A percentile compares a stretch with the other conserved stretches of the same genome.
phyloP scores from a whole-genome alignment of 1,284 basidiomycete genomes.

The Cronartium quercuum region DNA sequence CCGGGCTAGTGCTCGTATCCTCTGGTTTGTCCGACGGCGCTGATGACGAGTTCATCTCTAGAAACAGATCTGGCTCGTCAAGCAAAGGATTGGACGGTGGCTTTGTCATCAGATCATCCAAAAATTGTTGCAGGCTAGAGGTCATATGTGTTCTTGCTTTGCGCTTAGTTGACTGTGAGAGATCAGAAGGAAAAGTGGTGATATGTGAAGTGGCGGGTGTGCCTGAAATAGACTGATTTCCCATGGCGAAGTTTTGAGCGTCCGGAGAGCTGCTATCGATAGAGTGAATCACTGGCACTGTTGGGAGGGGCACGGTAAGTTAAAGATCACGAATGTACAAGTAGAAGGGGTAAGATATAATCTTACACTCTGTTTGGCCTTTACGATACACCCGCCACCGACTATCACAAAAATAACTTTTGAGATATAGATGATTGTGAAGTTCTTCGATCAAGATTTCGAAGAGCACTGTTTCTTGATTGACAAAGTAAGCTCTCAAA shows the following conservation, averaged over 20 bases:
- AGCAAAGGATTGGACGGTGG: slow-evolving; percentile 69
- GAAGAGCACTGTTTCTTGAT: slow-evolving; percentile 79
- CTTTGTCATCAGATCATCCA: slow-evolving; percentile 64
- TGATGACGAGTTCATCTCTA: slow-evolving; percentile 36
- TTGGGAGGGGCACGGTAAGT: slow-evolving; percentile 8
- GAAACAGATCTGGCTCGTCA: slow-evolving; percentile 54
- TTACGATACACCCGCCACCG: slow-evolving; percentile 80
- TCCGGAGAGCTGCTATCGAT: slow-evolving; percentile 43
- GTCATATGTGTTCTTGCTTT: neutral
- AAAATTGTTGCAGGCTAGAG: slow-evolving; percentile 54
- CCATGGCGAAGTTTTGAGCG: slow-evolving; percentile 15
- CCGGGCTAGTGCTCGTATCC: slow-evolving; percentile 1
- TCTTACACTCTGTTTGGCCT: slow-evolving; percentile 70
- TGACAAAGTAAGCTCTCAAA: slow-evolving; percentile 72
- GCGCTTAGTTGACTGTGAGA: neutral
- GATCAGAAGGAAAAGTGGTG: slow-evolving; percentile 26
- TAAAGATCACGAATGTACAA: neutral
- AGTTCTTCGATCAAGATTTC: slow-evolving; percentile 94
- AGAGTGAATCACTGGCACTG: slow-evolving; percentile 50
- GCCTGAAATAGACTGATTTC: slow-evolving; percentile 17
- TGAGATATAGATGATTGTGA: slow-evolving; percentile 95
- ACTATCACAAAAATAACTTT: slow-evolving; percentile 89
- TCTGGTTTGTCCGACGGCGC: slow-evolving; percentile 40
- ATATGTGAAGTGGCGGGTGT: slow-evolving; percentile 15
- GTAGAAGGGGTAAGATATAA: neutral